These are phyloP conservation scores for Coccomyxa subellipsoidea DNA, from an alignment of 163 green algal genomes.

Conservation along the genomic window DNA sequence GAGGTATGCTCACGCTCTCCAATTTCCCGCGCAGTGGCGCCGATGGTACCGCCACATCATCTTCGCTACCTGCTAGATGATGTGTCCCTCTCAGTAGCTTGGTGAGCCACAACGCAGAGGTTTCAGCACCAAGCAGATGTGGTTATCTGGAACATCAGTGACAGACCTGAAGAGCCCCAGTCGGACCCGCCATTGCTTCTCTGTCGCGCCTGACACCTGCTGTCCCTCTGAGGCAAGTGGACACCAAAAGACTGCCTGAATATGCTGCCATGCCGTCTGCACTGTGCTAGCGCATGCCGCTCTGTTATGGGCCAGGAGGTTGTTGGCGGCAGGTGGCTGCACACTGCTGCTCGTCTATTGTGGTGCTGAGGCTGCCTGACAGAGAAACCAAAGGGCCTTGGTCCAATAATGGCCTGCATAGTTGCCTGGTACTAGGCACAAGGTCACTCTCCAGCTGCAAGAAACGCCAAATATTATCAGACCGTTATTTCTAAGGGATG, in stretches of 20 bases:
- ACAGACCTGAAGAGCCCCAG: neutral
- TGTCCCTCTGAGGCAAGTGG: neutral
- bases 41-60: neutral
- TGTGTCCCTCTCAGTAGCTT: too few species aligned
- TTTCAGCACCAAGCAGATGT: neutral
- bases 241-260: neutral
- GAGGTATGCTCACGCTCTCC: neutral
- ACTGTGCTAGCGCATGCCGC: neutral
- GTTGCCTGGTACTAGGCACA: too few species aligned
- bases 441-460: too few species aligned
- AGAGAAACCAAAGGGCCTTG: too few species aligned
- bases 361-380: neutral
- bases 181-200: neutral
- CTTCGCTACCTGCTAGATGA: neutral
- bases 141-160: neutral
- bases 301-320: neutral
- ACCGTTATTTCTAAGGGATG: too few species aligned
- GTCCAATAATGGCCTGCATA: too few species aligned
- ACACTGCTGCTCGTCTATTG: neutral
- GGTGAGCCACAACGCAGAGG: neutral
- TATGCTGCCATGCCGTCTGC: neutral
- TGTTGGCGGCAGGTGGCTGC: neutral
- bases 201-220: neutral
- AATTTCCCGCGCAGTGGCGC: neutral
- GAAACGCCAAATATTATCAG: too few species aligned